These are phyloP conservation scores for Penicillium hordei DNA, from an alignment of 2,329 filamentous ascomycete species.

Conservation along the genomic window DNA sequence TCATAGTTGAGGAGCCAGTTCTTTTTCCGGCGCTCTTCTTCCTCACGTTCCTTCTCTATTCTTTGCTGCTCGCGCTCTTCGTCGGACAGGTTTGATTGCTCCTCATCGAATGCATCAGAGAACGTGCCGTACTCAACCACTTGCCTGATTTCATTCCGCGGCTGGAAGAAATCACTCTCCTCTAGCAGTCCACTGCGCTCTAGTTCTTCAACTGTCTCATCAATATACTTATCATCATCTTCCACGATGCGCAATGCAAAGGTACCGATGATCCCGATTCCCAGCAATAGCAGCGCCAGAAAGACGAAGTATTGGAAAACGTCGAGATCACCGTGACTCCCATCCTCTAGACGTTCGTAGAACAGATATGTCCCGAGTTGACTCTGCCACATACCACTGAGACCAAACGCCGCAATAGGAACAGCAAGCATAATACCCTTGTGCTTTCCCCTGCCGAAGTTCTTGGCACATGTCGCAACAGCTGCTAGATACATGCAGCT, in stretches of 20 bases:
- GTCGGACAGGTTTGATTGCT: conserved; percentile 40
- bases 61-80: conserved; percentile 42
- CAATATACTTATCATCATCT: conserved; percentile 79
- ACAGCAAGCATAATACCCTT: conserved; percentile 85
- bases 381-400: conserved; percentile 95
- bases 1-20: conserved; percentile 89
- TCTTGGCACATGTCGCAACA: conserved; percentile 96
- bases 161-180: conserved; percentile 69
- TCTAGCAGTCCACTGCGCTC: conserved; percentile 78
- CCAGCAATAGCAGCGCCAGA: conserved; percentile 68
- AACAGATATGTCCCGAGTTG: conserved; percentile 80
- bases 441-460: conserved; percentile 86
- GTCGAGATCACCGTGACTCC: conserved; percentile 58
- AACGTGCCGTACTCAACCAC: conserved; percentile 44
- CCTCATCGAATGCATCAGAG: conserved; percentile 37
- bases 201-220: conserved; percentile 85
- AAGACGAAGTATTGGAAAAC: conserved; percentile 90
- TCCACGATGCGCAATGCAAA: conserved; percentile 76
- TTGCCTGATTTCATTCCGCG: conserved; percentile 47
- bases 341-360: conserved; percentile 68
- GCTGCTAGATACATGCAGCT: conserved; percentile 85
- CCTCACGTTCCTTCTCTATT: conserved; percentile 47
- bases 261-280: conserved; percentile 70
- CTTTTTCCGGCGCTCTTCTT: conserved; percentile 71
- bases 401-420: conserved; percentile 87